Base-by-base conservation (phyloP, 2,329 filamentous ascomycete genomes). In the Fusarium sp. region DNA sequence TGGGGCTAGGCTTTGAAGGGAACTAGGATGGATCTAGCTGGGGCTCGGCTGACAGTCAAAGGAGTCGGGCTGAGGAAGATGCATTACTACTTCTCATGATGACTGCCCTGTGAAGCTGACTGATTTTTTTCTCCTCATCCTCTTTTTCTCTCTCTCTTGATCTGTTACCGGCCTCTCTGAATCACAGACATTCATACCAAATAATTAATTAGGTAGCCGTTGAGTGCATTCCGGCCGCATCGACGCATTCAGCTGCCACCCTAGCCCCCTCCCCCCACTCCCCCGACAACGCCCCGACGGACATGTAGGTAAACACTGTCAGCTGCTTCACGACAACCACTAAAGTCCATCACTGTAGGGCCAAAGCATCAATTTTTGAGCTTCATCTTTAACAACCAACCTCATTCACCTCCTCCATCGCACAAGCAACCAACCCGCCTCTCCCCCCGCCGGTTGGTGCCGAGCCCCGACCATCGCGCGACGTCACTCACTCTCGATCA, bases 41-140 rank as follows among this genome's bases (percentile, higher is more conserved):
- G 66, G 73, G 69, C 73, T 72, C 71, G 73, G 70, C 74, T 76
- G 72, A 74, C 68, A 64, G 54, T 24, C 60, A 45, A 64, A 54
- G 61, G 10, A 57, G 63, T 52, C 45, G 62, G 61, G 73, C 69
- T 75, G 73, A 65, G 69, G 52, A 58, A 61, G 33, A 35, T 52
- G 64, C 56, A 66, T 57, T 64, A 64, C 45, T 64, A 64, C 45
- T 24, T 52, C 45, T 27, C 45, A 64, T 64, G 37, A 57, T 64
- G 52, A 45, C 24, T 54, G 48, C 35, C 45, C 27, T 29, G 16
- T 52, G 10, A 39, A 39, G 22, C 41, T 37, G 59, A 22, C 31
- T 57, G 45, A 31, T 31, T 27, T 20, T 52, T 18, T 20, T 16
- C 8, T 16, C 6, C n/a, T 43, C 22, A 33, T 64, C 56, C 14